These are phyloP conservation scores for Echinosophora koreensis DNA, from an alignment of 306 rosid genomes.

Conservation along the genomic window DNA sequence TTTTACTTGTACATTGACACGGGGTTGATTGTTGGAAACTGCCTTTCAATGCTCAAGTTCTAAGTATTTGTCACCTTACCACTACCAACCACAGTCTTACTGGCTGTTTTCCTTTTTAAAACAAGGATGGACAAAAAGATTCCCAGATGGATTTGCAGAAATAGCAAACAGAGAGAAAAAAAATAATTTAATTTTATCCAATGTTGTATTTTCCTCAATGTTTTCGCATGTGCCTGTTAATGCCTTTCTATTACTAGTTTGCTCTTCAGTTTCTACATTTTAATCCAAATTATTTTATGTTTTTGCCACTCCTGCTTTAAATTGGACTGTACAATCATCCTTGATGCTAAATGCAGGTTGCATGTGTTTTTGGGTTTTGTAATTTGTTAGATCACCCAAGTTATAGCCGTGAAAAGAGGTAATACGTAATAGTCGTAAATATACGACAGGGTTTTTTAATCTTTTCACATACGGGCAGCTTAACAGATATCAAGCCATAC, in stretches of 20 bases:
- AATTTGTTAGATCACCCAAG: neutral
- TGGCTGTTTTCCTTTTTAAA: slow-evolving; percentile 25
- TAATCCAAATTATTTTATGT: neutral
- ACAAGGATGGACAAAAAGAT: slow-evolving; percentile 21
- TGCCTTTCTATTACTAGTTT: neutral
- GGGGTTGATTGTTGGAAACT: slow-evolving; percentile 13
- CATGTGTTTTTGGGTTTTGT: slow-evolving; percentile 20
- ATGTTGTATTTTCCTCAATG: neutral
- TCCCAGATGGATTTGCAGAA: slow-evolving; percentile 24
- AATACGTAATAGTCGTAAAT: neutral
- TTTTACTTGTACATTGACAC: slow-evolving; percentile 6
- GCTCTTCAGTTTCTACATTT: slow-evolving; percentile 8
- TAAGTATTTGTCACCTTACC: slow-evolving; percentile 17
- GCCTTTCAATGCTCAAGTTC: slow-evolving; percentile 21
- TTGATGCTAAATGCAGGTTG: slow-evolving; percentile 28
- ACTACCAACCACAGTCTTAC: neutral
- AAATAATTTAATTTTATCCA: neutral
- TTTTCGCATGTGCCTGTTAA: neutral
- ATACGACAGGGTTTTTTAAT: neutral
- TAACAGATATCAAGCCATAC: neutral
- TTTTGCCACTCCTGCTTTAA: neutral
- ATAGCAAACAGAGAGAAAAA: neutral
- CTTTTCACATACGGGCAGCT: slow-evolving; percentile 13
- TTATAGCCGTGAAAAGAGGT: neutral
- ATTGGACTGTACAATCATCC: slow-evolving; percentile 24